Evolutionary conservation across 139 green algal species (phyloP).

Genomic region (Closterium sp.): DNA sequence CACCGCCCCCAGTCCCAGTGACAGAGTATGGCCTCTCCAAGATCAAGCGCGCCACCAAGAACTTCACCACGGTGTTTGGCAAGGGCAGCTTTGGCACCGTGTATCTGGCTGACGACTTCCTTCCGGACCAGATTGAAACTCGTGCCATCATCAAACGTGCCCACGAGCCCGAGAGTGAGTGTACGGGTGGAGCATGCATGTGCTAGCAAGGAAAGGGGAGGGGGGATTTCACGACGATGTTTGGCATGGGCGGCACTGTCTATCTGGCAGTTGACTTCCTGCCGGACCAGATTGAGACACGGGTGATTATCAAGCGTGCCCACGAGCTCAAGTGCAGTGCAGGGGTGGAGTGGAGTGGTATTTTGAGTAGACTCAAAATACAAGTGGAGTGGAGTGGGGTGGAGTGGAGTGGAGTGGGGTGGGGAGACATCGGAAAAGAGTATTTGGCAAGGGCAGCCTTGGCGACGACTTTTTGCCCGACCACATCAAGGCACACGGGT

Average conservation of each 20-base stretch:
- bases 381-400: no score
- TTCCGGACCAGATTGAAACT: background rate
- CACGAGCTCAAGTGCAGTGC: no score
- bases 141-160: background rate
- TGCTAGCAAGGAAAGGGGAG: no score
- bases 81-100: background rate
- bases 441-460: no score
- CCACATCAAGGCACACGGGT: background rate
- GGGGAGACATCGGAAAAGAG: no score
- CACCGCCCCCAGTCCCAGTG: background rate
- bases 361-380: no score
- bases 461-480: no score
- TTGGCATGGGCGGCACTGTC: background rate
- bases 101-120: background rate
- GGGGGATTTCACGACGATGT: no score
- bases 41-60: background rate
- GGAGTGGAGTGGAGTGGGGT: no score
- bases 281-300: background rate
- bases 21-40: background rate
- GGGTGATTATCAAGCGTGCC: no score
- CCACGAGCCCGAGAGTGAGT: background rate
- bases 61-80: background rate
- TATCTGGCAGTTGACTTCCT: background rate
- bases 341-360: no score
- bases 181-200: no score